A percentile compares a stretch with the other conserved stretches of the same genome.
phyloP scores from a whole-genome alignment of 768 basidiomycete genomes.

The Xerocomus potaroensis region DNA sequence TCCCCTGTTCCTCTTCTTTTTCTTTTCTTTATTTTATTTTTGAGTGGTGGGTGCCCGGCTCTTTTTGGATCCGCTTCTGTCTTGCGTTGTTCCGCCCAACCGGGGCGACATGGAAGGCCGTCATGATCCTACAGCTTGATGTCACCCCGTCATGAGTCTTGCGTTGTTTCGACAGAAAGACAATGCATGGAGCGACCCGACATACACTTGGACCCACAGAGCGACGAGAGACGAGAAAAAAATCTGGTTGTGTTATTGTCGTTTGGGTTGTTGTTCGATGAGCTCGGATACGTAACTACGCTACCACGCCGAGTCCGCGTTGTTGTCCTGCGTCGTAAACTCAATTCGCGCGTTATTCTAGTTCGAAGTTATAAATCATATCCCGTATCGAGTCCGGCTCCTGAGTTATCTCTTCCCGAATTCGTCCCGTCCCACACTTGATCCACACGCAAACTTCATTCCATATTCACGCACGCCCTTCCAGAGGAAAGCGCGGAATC shows the following conservation, averaged over 20 bases:
- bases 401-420: conserved; percentile 19
- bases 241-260: too few relatives aligned
- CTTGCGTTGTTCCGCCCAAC: conserved; percentile 13
- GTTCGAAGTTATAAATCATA: background rate
- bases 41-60: background rate
- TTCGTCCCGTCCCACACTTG: conserved; percentile 22
- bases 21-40: background rate
- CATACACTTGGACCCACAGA: conserved; percentile 12
- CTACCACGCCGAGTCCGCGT: conserved; percentile 22
- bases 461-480: conserved; percentile 25
- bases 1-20: background rate
- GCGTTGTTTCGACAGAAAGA: conserved; percentile 12
- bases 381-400: conserved; percentile 12
- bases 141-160: background rate
- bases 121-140: conserved; percentile 22
- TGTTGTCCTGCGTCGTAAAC: background rate
- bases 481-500: conserved; percentile 17
- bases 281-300: conserved; percentile 25
- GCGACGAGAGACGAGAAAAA: too few relatives aligned
- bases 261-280: conserved; percentile 11
- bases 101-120: conserved; percentile 15
- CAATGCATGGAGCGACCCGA: conserved; percentile 7
- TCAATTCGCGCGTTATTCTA: background rate
- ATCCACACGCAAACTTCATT: conserved; percentile 29
- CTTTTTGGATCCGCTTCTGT: conserved; percentile 7